Evolutionary conservation across 176 grass and related monocot species (phyloP).

Genomic region (Triticum monococcum): DNA sequence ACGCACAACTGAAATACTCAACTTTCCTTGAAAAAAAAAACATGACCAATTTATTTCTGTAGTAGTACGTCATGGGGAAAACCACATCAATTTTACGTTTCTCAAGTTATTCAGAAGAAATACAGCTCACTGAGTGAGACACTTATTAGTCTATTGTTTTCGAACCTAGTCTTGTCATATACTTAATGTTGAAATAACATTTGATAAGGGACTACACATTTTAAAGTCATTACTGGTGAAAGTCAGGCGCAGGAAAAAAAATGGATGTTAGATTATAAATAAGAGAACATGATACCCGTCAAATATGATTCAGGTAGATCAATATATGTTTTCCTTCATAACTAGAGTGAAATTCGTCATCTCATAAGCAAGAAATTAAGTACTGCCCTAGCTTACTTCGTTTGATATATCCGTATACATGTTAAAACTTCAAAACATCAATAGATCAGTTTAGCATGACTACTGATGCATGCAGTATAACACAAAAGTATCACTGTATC

Average conservation of each 20-base stretch:
- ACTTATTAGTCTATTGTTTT: neutral
- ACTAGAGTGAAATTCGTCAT: neutral
- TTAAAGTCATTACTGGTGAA: neutral
- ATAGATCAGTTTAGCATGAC: neutral
- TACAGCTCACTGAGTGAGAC: neutral
- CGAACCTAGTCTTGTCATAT: neutral
- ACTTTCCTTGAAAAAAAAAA: neutral
- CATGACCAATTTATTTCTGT: neutral
- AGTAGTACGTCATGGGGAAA: neutral
- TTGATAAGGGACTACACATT: neutral
- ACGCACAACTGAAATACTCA: neutral
- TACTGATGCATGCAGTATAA: neutral
- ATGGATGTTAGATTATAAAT: neutral
- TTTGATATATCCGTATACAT: neutral
- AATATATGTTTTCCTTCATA: neutral
- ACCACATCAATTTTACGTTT: neutral
- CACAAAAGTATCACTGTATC: neutral
- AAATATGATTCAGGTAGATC: slow-evolving; percentile 2
- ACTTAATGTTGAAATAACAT: neutral
- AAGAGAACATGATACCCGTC: neutral
- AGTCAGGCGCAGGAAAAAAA: neutral
- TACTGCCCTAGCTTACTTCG: neutral
- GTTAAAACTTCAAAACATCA: slow-evolving; percentile 6
- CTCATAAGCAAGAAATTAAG: slow-evolving; percentile 13
- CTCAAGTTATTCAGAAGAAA: slow-evolving; percentile 14